Percentiles rank a stretch among this genome's conserved stretches.
Conservation (phyloP, 495 filamentous ascomycete species). For the Xylaria flabelliformis region DNA sequence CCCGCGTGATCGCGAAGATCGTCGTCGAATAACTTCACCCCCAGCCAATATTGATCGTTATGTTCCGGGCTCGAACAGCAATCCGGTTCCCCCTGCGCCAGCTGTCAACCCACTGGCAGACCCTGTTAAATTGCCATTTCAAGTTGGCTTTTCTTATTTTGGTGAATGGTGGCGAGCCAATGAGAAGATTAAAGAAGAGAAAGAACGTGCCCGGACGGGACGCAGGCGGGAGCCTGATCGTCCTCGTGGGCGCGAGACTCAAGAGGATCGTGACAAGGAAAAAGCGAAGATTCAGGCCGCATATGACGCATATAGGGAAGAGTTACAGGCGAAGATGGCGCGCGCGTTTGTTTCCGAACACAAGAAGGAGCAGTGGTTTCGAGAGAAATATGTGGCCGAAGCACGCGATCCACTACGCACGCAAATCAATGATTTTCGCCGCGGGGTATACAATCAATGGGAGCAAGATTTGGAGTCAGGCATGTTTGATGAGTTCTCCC, state of each 20-base stretch:
- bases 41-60: conserved; percentile 91
- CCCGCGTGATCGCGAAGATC: conserved; percentile 61
- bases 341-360: conserved; percentile 86
- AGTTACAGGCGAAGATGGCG: conserved; percentile 90
- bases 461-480: conserved; percentile 80
- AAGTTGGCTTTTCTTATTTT: conserved; percentile 96
- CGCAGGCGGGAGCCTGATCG: conserved; percentile 73
- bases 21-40: conserved; percentile 62
- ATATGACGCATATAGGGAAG: conserved; percentile 94
- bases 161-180: conserved; percentile 95
- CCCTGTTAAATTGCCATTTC: conserved; percentile 83
- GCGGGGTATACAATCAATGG: conserved; percentile 80
- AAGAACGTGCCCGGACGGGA: conserved; percentile 77
- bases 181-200: conserved; percentile 84
- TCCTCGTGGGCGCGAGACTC: conserved; percentile 74
- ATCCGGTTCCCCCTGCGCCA: conserved; percentile 49
- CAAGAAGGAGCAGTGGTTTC: conserved; percentile 96
- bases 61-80: conserved; percentile 80
- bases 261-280: conserved; percentile 88
- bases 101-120: conserved; percentile 76
- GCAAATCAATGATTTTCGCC: conserved; percentile 76
- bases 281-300: conserved; percentile 87
- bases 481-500: conserved; percentile 88
- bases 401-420: conserved; percentile 70
- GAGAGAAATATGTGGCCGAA: conserved; percentile 89